phyloP scores from a whole-genome alignment of 768 basidiomycete species.

The Pisolithus albus region DNA sequence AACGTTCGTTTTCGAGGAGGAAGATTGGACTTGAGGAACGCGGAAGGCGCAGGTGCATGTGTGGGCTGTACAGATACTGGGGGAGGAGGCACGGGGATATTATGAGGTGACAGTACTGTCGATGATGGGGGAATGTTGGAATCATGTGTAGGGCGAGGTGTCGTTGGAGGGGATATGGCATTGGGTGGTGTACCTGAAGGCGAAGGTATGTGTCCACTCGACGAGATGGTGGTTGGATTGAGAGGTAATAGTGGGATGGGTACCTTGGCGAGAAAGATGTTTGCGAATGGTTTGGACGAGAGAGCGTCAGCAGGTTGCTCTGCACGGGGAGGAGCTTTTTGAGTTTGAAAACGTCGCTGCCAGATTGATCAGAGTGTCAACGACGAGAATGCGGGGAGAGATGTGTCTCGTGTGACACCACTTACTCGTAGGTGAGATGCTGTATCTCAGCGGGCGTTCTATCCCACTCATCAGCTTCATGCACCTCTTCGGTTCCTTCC shows the following conservation, averaged over 20 bases:
- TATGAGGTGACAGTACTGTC: slow-evolving; percentile 1
- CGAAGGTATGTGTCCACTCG: neutral
- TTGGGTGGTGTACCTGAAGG: neutral
- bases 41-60: neutral
- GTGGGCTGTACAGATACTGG: slow-evolving; percentile 1
- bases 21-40: slow-evolving; percentile 1
- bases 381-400: neutral
- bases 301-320: slow-evolving; percentile 41
- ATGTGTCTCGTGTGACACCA: slow-evolving; percentile 12
- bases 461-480: slow-evolving; percentile 73
- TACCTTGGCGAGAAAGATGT: slow-evolving; percentile 43
- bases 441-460: slow-evolving; percentile 62
- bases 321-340: slow-evolving; percentile 58
- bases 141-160: neutral
- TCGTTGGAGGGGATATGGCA: neutral
- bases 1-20: slow-evolving; percentile 8
- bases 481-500: slow-evolving; percentile 49
- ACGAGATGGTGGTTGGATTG: slow-evolving; percentile 20
- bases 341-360: slow-evolving; percentile 59
- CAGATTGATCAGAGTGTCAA: neutral
- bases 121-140: too few relatives aligned
- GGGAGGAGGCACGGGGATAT: slow-evolving; percentile 9
- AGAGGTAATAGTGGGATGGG: slow-evolving; percentile 62
- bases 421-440: slow-evolving; percentile 63
- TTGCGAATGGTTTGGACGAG: slow-evolving; percentile 34